Conservation (phyloP, 2,329 filamentous ascomycete genomes). For the Monascus ruber region DNA sequence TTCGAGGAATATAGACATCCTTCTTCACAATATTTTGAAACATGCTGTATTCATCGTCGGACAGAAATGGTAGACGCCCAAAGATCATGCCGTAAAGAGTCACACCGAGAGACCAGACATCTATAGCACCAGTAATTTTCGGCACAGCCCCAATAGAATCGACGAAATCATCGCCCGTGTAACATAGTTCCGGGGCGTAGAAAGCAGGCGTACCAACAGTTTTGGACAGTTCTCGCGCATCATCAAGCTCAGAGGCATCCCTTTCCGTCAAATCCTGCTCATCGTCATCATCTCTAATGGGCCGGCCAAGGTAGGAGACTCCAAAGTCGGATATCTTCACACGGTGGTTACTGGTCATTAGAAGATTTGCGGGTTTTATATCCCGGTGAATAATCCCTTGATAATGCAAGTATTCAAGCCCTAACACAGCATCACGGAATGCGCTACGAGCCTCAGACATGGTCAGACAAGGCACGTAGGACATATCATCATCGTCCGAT, state of each 20-base stretch:
- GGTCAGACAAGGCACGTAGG: constrained; percentile 88
- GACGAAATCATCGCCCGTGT: constrained; percentile 58
- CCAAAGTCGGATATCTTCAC: constrained; percentile 99
- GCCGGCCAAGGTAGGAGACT: constrained; percentile 89
- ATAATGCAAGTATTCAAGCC: constrained; percentile 85
- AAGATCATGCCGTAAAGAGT: constrained; percentile 94
- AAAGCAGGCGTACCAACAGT: constrained; percentile 96
- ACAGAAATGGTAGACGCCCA: constrained; percentile 84
- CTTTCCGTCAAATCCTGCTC: constrained; percentile 63
- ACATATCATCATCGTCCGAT: constrained; percentile 64
- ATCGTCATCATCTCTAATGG: constrained; percentile 69
- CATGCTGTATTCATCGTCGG: constrained; percentile 82
- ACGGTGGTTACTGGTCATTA: constrained; percentile 72
- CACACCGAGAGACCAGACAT: constrained; percentile 93
- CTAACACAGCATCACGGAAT: constrained; percentile 86
- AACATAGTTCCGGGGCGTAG: constrained; percentile 92
- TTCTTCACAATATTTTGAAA: constrained; percentile 86
- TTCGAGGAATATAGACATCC: constrained; percentile 77
- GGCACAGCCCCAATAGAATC: constrained; percentile 45
- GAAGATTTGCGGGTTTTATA: constrained; percentile 80
- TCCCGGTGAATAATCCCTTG: constrained; percentile 75
- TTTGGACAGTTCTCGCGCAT: constrained; percentile 92
- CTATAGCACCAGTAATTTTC: constrained; percentile 83
- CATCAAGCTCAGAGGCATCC: constrained; percentile 77
- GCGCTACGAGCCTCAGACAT: constrained; percentile 68